Evolutionary conservation across 495 filamentous ascomycete species (phyloP), one percentile per base, ranked within the genome.

Genomic region (Penicillium maclennaniae): DNA sequence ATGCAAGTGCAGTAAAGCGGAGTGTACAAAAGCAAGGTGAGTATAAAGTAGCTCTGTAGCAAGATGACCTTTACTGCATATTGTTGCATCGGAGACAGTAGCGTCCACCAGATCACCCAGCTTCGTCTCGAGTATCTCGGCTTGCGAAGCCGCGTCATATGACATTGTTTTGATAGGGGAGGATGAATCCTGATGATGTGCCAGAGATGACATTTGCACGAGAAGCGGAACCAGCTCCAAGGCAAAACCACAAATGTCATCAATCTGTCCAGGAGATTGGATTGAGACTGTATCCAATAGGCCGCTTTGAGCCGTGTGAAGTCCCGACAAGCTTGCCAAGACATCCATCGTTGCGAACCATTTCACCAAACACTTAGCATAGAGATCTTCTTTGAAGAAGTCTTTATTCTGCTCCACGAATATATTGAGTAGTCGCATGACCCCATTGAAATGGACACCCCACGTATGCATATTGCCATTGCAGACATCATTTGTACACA

Each of bases 401-500:
- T n/a, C 15, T 43, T 28, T 10, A 36, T 51, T 28, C 60, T 56
- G 45, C 23, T 61, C 45, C 21, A 70, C 17, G 15, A 64, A 51
- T 1, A 54, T 52, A 25, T 36, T 45, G 1, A 70, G 47, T 2
- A 70, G 43, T 12, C 56, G 62, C 45, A 58, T 53, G 0, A 68
- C 67, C 1, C 67, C 67, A 3, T 45, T 34, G 12, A 71, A 56
- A 57, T 71, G 68, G 7, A 54, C 56, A 10, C 60, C 37, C 63
- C 64, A 67, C n/a, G 60, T 43, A 5, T 64, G 43, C 62, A 66
- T 62, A 31, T 69, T 62, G 0, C 68, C 68, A 52, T 71, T 71
- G 20, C 68, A 71, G 28, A 71, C 64, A 57, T 71, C 68, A 49
- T 71, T 71, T 6, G 64, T 71, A 52, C 68, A 71, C 10, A 71